These are phyloP conservation scores for Trypanosoma platydactyli DNA, from an alignment of 208 protist genomes.

Conservation along the genomic window DNA sequence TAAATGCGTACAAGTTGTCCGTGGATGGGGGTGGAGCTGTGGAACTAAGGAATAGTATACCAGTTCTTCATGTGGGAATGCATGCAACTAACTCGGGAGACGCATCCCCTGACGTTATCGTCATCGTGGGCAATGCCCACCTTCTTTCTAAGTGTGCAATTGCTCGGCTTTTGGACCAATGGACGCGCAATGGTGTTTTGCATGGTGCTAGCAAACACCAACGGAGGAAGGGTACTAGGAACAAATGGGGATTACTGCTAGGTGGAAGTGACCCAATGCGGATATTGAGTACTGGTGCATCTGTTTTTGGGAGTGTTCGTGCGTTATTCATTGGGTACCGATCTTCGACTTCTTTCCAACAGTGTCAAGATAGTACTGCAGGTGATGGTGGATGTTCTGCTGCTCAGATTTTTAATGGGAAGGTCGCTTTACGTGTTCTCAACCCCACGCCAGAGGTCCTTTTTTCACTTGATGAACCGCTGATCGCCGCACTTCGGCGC, in stretches of 20 bases:
- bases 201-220: neutral
- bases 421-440: constrained; percentile 3
- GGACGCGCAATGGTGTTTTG: constrained; percentile 64
- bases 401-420: constrained; percentile 3
- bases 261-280: constrained; percentile 19
- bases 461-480: constrained; percentile 53
- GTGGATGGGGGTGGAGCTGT: neutral
- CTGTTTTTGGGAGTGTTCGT: constrained; percentile 51
- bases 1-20: constrained; percentile 36
- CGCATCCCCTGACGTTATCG: constrained; percentile 12
- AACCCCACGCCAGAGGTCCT: constrained; percentile 5
- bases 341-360: neutral
- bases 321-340: constrained; percentile 45
- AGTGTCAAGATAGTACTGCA: neutral
- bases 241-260: constrained; percentile 27
- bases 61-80: constrained; percentile 23
- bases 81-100: neutral
- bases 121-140: constrained; percentile 64
- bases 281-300: constrained; percentile 18
- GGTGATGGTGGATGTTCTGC: neutral
- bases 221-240: neutral
- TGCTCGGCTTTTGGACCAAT: constrained; percentile 65
- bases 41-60: neutral
- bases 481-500: constrained; percentile 47
- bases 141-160: constrained; percentile 56